Conservation (phyloP, 495 filamentous ascomycete species). For the Thermothielavioides terrestris region DNA sequence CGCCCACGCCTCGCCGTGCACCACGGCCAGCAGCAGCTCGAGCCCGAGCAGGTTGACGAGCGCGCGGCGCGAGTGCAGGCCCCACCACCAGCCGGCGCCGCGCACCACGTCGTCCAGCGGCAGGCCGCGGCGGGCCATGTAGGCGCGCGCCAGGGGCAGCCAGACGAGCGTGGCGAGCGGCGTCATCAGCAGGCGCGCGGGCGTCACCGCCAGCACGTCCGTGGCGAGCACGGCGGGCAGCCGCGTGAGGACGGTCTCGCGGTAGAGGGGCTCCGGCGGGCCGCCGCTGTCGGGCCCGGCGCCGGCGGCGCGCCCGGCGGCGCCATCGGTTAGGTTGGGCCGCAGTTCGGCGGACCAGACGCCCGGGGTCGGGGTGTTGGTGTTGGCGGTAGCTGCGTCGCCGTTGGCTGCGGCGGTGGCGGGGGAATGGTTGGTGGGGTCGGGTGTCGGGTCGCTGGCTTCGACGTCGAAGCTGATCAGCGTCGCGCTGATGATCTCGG, state of each 20-base stretch:
- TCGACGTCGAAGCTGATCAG: slow-evolving; percentile 52
- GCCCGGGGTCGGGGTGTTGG: slow-evolving; percentile 31
- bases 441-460: slow-evolving; percentile 35
- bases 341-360: slow-evolving; percentile 50
- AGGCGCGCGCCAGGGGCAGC: slow-evolving; percentile 24
- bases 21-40: slow-evolving; percentile 25
- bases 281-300: neutral
- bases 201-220: slow-evolving; percentile 27
- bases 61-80: slow-evolving; percentile 10
- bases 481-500: slow-evolving; percentile 40
- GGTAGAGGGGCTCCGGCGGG: slow-evolving; percentile 23
- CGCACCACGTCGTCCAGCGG: neutral
- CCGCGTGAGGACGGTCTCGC: slow-evolving; percentile 30
- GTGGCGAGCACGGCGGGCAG: slow-evolving; percentile 29
- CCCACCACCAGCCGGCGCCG: slow-evolving; percentile 11
- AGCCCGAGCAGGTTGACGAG: slow-evolving; percentile 28
- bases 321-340: slow-evolving; percentile 25
- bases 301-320: neutral
- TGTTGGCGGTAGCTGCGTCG: neutral
- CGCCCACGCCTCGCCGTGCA: slow-evolving; percentile 28
- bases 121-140: slow-evolving; percentile 9
- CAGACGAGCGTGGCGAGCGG: slow-evolving; percentile 25
- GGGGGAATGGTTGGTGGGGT: neutral
- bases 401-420: neutral
- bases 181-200: slow-evolving; percentile 25